Base-by-base conservation (phyloP, 495 filamentous ascomycete genomes). In the Astrothelium subdiscretum region DNA sequence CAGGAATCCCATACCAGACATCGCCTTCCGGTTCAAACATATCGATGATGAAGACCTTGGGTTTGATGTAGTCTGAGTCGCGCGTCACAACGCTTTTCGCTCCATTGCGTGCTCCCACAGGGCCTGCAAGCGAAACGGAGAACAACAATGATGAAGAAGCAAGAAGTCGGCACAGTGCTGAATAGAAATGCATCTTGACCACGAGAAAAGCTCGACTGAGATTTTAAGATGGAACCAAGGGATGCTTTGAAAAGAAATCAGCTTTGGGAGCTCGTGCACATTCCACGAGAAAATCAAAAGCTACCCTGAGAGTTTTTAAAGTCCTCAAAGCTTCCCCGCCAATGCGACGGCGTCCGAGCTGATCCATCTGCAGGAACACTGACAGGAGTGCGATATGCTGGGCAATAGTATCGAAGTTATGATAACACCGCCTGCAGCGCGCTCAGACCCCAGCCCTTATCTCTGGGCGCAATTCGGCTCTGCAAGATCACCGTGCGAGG, bases 1-100 rank as follows among this genome's bases (percentile, higher is more conserved):
- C 77, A 38, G 83, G 76, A 59, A 84, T 84, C 24, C 69, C 70
- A 72, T 85, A 86, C 87, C 87, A 90, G 18, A 79, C 76, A 20
- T 83, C 77, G n/a, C 78, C 84, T 74, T 90, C 87, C 0, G 83
- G 83, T 12, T 71, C 73, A 64, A 89, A 91, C 85, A 88, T 88
- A 67, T 81, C 85, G 44, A 90, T 78, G 61, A 90, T 84, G 65
- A 90, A 82, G 42, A 88, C 79, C 67, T 86, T 87, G 4, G 87
- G 87, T 0, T 81, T 69, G 61, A 85, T 54, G 24, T 24, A 11
- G 22, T 29, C 48, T 15, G 48, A 26, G 24, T 1, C 24, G 26
- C 48, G 26, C 29, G 22, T 29, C 48, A 27, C 48, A 10, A 29
- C 15, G 48, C 2, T 8, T 11, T 29, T 8, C 15, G n/a, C 48